Percentiles rank a stretch among this genome's conserved stretches.
phyloP scores from a whole-genome alignment of 306 rosid species.

The Sphenostylis stenocarpa region DNA sequence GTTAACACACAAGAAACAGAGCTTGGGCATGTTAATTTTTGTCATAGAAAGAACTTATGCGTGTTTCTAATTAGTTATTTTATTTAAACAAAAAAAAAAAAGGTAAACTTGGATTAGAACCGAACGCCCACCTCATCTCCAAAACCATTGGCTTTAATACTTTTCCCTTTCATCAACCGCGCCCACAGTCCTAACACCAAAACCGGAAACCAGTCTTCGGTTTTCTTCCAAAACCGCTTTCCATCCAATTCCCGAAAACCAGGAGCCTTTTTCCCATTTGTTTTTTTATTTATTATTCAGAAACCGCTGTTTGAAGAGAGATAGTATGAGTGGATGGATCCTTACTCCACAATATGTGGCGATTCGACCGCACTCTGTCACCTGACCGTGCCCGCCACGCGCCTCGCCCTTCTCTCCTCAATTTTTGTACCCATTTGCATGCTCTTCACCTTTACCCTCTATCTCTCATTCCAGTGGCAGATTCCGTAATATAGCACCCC shows the following conservation, averaged over 20 bases:
- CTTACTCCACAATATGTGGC: constrained; percentile 77
- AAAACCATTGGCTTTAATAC: constrained; percentile 51
- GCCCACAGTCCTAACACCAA: constrained; percentile 50
- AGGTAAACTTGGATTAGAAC: background rate
- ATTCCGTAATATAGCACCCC: background rate
- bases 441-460: constrained; percentile 5
- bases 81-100: no score
- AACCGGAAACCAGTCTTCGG: constrained; percentile 48
- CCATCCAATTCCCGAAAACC: constrained; percentile 67
- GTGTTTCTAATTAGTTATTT: no score
- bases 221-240: constrained; percentile 36
- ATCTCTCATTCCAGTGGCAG: background rate
- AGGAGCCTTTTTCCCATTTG: constrained; percentile 56
- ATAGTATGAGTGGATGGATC: background rate
- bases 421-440: constrained; percentile 82
- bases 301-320: constrained; percentile 1
- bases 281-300: background rate
- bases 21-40: no score
- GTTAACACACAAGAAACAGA: no score
- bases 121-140: background rate
- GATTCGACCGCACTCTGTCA: constrained; percentile 91
- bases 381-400: constrained; percentile 83
- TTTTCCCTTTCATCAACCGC: constrained; percentile 8
- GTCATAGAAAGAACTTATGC: no score
- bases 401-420: constrained; percentile 45